Evolutionary conservation across 2,329 filamentous ascomycete species (phyloP).

Genomic region (Drechslerella dactyloides): DNA sequence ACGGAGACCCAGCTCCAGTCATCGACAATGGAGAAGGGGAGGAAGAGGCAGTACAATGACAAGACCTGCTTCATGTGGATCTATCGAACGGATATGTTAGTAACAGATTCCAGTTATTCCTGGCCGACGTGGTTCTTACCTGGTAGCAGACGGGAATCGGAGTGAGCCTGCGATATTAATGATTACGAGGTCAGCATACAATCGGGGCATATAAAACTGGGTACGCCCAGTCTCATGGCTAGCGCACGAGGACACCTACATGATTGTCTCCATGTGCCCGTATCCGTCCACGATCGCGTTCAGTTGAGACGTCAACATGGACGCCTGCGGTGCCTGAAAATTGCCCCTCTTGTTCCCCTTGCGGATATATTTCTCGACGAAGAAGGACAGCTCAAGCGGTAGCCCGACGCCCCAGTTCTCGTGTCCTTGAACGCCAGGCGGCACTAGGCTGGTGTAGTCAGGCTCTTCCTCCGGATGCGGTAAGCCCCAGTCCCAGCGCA

Average conservation of each 20-base stretch:
- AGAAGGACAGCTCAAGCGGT: conserved; percentile 66
- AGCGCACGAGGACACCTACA: conserved; percentile 54
- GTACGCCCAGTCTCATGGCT: too few relatives aligned
- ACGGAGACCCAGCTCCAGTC: conserved; percentile 69
- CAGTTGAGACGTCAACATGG: conserved; percentile 67
- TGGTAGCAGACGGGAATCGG: conserved; percentile 69
- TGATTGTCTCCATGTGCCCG: conserved; percentile 70
- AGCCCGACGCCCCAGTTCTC: conserved; percentile 67
- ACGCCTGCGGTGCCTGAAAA: conserved; percentile 67
- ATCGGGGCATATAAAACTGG: too few relatives aligned
- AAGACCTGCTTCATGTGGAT: conserved; percentile 71
- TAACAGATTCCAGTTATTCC: conserved; percentile 3
- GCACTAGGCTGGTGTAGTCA: conserved; percentile 63
- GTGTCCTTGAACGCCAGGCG: conserved; percentile 62
- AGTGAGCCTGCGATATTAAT: conserved; percentile 59
- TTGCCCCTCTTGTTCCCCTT: conserved; percentile 61
- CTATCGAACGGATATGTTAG: conserved; percentile 54
- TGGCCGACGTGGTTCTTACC: conserved; percentile 22
- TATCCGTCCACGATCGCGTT: conserved; percentile 67
- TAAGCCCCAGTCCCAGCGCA: conserved; percentile 67
- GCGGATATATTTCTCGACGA: conserved; percentile 68
- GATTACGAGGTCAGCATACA: neutral
- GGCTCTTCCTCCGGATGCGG: conserved; percentile 55
- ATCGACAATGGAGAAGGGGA: conserved; percentile 70
- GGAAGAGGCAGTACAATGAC: conserved; percentile 66